Conservation (phyloP, 139 green algal species). For the Chlorella sp. region DNA sequence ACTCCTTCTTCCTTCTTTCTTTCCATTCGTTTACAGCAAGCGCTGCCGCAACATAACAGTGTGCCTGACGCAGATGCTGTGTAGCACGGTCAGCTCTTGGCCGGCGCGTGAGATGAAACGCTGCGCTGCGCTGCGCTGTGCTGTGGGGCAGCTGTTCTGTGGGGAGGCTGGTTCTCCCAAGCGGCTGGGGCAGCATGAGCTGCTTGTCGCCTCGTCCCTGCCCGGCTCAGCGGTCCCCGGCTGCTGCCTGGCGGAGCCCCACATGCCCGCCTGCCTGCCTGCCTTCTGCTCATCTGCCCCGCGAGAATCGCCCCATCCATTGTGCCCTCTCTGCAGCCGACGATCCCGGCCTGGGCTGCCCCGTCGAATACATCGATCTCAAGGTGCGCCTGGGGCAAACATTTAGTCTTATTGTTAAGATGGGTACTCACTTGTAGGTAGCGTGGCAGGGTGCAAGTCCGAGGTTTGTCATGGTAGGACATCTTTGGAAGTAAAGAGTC, state of each 20-base stretch:
- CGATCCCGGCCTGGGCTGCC: conserved; percentile 81
- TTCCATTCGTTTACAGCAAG: background rate
- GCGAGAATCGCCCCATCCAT: too few relatives aligned
- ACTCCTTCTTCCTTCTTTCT: too few relatives aligned
- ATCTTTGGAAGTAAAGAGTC: too few relatives aligned
- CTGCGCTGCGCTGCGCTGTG: background rate
- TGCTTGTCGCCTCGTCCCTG: background rate
- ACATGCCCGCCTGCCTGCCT: background rate
- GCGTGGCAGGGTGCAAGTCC: too few relatives aligned
- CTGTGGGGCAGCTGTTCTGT: background rate
- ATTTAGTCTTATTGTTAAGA: background rate
- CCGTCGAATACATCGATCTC: conserved; percentile 91
- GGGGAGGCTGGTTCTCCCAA: too few relatives aligned
- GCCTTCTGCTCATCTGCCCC: background rate
- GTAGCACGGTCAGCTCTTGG: background rate
- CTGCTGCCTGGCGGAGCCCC: background rate
- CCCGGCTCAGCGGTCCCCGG: too few relatives aligned
- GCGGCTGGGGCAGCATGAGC: too few relatives aligned
- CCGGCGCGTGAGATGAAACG: background rate
- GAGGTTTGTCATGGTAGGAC: too few relatives aligned
- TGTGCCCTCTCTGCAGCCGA: conserved; percentile 61
- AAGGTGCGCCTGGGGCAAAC: conserved; percentile 30
- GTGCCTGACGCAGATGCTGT: background rate
- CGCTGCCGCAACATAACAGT: background rate
- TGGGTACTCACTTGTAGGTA: too few relatives aligned